Base-by-base conservation (phyloP, 495 filamentous ascomycete genomes). In the Platismatia glauca region DNA sequence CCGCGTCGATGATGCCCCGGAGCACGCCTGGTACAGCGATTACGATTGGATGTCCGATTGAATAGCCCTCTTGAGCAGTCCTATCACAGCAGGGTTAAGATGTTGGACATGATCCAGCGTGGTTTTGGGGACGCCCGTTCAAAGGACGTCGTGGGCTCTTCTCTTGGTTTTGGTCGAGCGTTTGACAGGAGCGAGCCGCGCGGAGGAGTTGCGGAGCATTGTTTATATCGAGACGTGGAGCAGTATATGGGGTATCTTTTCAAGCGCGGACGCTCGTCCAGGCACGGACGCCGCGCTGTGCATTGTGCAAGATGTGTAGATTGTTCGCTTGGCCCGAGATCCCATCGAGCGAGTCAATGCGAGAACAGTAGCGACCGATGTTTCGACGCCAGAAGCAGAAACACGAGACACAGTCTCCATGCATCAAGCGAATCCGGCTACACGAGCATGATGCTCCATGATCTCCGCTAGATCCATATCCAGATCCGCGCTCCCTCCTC, bases 381-480 rank as follows among this genome's bases (percentile, higher is more conserved):
- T 18, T n/a, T n/a, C n/a, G 3, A 53, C 27, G 46, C 59, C 20
- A 16, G 38, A 38, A 6, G 29, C 20, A 1, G 7, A 44, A 7
- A 33, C 13, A 55, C 46, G 53, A 38, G 57, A 38, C 50, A 61
- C 41, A 33, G 24, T 31, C 4, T 61, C 50, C 24, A 5, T 7
- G 46, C 18, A 58, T 63, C 34, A 52, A 39, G 55, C 55, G 31
- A 9, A 31, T 44, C 12, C n/a, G 9, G 22, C 44, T 7, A 12
- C 38, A 41, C 48, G 58, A 27, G 38, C 29, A 33, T 16, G 48
- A n/a, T n/a, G n/a, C n/a, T n/a, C n/a, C 48, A 56, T 6, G 16
- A 57, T 41, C 22, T 8, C 12, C 58, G 3, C 8, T 4, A 64
- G 41, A 60, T 64, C 63, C 34, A 60, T 34, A 9, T 60, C 58